phyloP scores from a whole-genome alignment of 176 grass and related monocot species.

The Calamus simplicifolius region DNA sequence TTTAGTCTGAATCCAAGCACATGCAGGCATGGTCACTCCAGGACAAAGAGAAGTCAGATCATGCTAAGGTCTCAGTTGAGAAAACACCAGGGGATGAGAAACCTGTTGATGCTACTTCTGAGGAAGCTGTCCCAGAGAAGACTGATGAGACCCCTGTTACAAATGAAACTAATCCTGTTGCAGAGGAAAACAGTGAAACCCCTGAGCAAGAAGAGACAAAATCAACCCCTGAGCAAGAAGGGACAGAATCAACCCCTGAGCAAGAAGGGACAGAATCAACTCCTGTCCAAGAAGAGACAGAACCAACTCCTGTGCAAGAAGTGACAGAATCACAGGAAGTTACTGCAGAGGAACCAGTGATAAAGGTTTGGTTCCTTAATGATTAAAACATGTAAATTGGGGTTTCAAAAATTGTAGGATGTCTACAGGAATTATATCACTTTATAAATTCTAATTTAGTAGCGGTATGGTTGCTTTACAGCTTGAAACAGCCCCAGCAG shows the following conservation, averaged over 20 bases:
- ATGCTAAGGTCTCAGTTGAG: constrained; percentile 15
- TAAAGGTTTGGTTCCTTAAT: constrained; percentile 42
- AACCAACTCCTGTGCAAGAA: constrained; percentile 23
- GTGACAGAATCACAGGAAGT: constrained; percentile 1
- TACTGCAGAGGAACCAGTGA: constrained; percentile 39
- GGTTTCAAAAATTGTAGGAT: no score
- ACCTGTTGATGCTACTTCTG: constrained; percentile 10
- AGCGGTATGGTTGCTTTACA: constrained; percentile 5
- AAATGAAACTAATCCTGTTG: constrained; percentile 23
- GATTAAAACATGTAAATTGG: background rate
- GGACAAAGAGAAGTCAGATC: constrained; percentile 26
- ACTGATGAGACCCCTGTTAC: constrained; percentile 18
- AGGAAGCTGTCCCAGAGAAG: constrained; percentile 6
- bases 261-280: constrained; percentile 15
- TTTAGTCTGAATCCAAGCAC: no score
- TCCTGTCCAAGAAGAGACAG: background rate
- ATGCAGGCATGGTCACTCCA: constrained; percentile 56
- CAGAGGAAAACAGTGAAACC: constrained; percentile 34
- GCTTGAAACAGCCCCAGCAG: constrained; percentile 83
- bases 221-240: background rate
- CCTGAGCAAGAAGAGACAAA: constrained; percentile 20
- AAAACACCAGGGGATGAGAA: constrained; percentile 33
- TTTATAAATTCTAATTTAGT: no score
- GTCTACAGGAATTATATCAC: no score
- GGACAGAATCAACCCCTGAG: background rate